phyloP scores from a whole-genome alignment of 805 yeast species.

The Cyberlindnera mrakii region DNA sequence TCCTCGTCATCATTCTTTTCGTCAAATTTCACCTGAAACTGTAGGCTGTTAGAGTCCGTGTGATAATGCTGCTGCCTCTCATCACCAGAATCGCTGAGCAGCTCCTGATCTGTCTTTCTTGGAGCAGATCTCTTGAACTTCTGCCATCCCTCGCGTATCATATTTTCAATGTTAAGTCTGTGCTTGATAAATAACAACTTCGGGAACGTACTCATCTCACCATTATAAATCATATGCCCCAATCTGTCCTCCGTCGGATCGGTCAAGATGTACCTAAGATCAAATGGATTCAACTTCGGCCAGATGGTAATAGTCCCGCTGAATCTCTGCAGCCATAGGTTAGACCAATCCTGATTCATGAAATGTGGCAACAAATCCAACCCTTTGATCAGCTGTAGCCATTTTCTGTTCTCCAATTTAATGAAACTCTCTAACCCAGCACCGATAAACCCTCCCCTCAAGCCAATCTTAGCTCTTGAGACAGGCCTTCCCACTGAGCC shows the following conservation, averaged over 20 bases:
- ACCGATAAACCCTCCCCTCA: slow-evolving; percentile 73
- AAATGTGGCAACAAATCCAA: slow-evolving; percentile 64
- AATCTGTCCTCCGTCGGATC: slow-evolving; percentile 62
- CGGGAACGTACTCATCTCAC: slow-evolving; percentile 64
- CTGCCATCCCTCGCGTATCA: slow-evolving; percentile 47
- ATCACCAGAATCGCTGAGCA: slow-evolving; percentile 9
- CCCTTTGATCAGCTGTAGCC: slow-evolving; percentile 61
- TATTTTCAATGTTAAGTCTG: slow-evolving; percentile 58
- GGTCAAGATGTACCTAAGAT: slow-evolving; percentile 56
- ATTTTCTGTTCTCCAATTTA: slow-evolving; percentile 69
- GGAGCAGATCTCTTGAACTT: slow-evolving; percentile 10
- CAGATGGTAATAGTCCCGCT: slow-evolving; percentile 73
- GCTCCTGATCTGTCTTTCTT: background rate
- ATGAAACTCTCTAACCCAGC: slow-evolving; percentile 66
- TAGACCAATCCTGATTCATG: slow-evolving; percentile 76
- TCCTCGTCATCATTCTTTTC: slow-evolving; percentile 6
- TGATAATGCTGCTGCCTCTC: slow-evolving; percentile 2
- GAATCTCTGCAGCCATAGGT: slow-evolving; percentile 66
- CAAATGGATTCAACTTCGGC: slow-evolving; percentile 57
- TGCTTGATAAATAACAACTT: slow-evolving; percentile 58
- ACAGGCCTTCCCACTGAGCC: slow-evolving; percentile 82
- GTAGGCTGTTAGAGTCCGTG: slow-evolving; percentile 7
- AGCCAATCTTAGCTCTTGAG: slow-evolving; percentile 48
- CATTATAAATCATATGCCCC: slow-evolving; percentile 49
- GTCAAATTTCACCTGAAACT: slow-evolving; percentile 13